A percentile compares a stretch with the other conserved stretches of the same genome.
phyloP scores from a whole-genome alignment of 805 yeast genomes.

The Saccharomycopsis schoenii region DNA sequence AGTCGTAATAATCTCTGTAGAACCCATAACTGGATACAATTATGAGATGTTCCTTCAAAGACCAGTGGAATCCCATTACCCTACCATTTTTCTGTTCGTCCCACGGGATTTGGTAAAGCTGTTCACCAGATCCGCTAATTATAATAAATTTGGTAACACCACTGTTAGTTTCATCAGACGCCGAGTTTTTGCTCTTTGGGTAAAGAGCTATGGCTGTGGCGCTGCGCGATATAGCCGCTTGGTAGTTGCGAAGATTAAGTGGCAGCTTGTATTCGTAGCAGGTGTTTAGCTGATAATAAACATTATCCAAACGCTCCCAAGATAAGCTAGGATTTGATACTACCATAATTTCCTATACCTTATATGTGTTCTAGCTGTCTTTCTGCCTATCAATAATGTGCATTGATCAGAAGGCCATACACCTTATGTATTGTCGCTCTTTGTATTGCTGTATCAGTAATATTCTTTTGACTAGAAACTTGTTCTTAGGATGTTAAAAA shows the following conservation, averaged over 20 bases:
- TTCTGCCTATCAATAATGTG: neutral
- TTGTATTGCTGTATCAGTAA: too few species aligned
- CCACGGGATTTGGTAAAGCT: conserved; percentile 29
- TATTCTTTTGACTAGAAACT: too few species aligned
- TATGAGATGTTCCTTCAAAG: conserved; percentile 42
- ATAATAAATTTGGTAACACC: conserved; percentile 21
- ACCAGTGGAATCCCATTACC: conserved; percentile 46
- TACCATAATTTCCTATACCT: conserved; percentile 1
- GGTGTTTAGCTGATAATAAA: conserved; percentile 52
- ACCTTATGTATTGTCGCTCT: too few species aligned
- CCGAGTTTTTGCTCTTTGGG: conserved; percentile 23
- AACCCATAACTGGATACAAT: conserved; percentile 44
- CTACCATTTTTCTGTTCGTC: conserved; percentile 39
- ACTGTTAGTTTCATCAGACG: conserved; percentile 16
- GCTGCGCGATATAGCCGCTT: conserved; percentile 40
- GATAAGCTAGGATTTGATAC: conserved; percentile 13
- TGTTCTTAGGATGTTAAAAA: too few species aligned
- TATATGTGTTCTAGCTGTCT: neutral
- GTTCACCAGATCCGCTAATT: conserved; percentile 28
- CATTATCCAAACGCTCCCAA: conserved; percentile 75
- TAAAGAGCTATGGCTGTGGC: conserved; percentile 49
- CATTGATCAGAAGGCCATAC: too few species aligned
- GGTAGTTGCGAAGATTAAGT: conserved; percentile 31
- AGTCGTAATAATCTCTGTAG: conserved; percentile 51
- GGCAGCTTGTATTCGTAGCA: conserved; percentile 51